Percentiles rank a stretch among this genome's conserved stretches.
Evolutionary conservation across 1,139 yeast species (phyloP).

Genomic region (Blastobotrys indianensis): DNA sequence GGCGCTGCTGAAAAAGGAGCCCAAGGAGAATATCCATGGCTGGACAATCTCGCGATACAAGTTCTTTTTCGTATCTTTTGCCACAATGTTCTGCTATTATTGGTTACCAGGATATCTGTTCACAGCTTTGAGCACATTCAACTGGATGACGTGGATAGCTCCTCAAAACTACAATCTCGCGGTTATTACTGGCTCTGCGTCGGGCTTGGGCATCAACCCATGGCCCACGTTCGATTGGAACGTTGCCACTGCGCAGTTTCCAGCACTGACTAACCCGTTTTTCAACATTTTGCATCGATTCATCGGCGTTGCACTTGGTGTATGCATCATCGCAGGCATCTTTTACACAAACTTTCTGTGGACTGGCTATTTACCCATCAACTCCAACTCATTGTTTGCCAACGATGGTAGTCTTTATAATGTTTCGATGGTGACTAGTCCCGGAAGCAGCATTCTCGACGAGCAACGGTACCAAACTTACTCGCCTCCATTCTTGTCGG

Average conservation of each 20-base stretch:
- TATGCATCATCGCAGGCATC: constrained; percentile 38
- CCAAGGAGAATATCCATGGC: constrained; percentile 36
- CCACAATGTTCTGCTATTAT: constrained; percentile 44
- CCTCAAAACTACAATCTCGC: constrained; percentile 51
- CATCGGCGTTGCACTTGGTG: constrained; percentile 42
- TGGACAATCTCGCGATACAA: constrained; percentile 45
- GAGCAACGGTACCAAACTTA: constrained; percentile 29
- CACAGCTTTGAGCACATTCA: constrained; percentile 42
- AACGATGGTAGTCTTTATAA: constrained; percentile 43
- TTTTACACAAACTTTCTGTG: constrained; percentile 48
- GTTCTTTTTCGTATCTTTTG: constrained; percentile 39
- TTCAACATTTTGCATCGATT: constrained; percentile 40
- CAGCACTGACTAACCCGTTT: constrained; percentile 40
- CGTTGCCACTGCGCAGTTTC: constrained; percentile 31
- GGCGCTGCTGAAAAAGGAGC: constrained; percentile 40
- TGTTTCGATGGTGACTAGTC: constrained; percentile 38
- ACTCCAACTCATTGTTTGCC: constrained; percentile 41
- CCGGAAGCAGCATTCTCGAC: constrained; percentile 33
- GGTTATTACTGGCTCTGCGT: constrained; percentile 47
- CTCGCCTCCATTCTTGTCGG: constrained; percentile 44
- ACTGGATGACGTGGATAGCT: constrained; percentile 59
- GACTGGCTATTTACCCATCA: constrained; percentile 50
- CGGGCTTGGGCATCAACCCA: constrained; percentile 56
- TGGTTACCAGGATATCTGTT: constrained; percentile 55
- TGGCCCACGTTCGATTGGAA: constrained; percentile 50